Evolutionary conservation across 2,329 filamentous ascomycete species (phyloP).

Genomic region (Talaromyces sp.): DNA sequence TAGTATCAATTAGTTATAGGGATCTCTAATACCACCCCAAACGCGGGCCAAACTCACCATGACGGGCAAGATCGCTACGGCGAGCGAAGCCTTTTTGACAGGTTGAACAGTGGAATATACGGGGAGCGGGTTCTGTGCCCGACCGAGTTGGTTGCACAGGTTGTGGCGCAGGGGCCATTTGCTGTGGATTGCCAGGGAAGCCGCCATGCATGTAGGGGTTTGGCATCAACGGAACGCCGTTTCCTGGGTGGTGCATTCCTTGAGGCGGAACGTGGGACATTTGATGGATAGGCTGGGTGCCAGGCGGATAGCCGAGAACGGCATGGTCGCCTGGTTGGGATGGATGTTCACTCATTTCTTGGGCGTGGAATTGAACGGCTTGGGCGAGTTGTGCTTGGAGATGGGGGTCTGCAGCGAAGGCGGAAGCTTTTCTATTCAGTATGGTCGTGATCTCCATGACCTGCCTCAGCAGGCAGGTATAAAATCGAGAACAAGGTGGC

Average conservation of each 20-base stretch:
- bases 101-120: constrained; percentile 84
- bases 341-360: constrained; percentile 55
- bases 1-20: background rate
- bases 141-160: constrained; percentile 34
- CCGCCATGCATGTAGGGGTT: constrained; percentile 49
- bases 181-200: constrained; percentile 44
- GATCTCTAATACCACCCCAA: background rate
- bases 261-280: constrained; percentile 47
- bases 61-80: constrained; percentile 86
- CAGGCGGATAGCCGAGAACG: constrained; percentile 55
- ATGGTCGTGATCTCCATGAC: constrained; percentile 52
- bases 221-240: constrained; percentile 52
- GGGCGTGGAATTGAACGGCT: constrained; percentile 32
- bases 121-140: constrained; percentile 49
- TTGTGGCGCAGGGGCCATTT: constrained; percentile 38
- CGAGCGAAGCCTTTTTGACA: constrained; percentile 90
- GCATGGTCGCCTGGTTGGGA: constrained; percentile 54
- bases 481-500: constrained; percentile 3
- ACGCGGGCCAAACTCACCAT: constrained; percentile 61
- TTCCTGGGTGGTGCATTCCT: constrained; percentile 36
- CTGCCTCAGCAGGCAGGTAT: constrained; percentile 28
- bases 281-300: constrained; percentile 48
- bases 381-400: constrained; percentile 42
- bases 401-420: constrained; percentile 39
- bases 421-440: constrained; percentile 46